Base-by-base conservation (phyloP, 805 yeast species). In the Wickerhamomyces alni region DNA sequence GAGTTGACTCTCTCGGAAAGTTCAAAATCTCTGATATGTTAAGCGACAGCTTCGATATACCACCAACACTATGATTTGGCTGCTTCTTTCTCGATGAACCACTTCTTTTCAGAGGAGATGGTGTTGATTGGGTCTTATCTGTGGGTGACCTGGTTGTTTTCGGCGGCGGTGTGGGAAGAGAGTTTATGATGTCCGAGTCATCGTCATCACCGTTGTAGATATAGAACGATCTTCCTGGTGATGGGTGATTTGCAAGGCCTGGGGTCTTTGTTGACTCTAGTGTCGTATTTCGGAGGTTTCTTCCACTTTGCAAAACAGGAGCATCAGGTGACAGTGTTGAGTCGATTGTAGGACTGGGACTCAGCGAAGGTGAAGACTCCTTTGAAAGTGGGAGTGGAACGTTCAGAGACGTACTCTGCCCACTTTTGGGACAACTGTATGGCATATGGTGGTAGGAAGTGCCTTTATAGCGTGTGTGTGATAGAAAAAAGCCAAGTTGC, bases 1-100 rank as follows among this genome's bases (percentile, higher is more conserved):
- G 89, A 1, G 93, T 76, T 11, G 93, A 83, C 49, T 83, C 88
- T 19, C 79, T 77, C 5, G 91, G 87, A 53, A 86, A 82, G 45
- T 69, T 72, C 30, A 80, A 55, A 16, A 83, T 67, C 39, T 80
- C 77, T 10, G 61, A 55, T 13, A 55, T 34, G 36, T 55, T 62
- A 5, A 55, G 60, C 2, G 58, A 46, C 5, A 55, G 33, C 31
- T 55, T 54, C 2, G 72, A 45, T 4, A 53, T 47, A 5, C 55
- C 54, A 22, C 55, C 51, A 13, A 46, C 48, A 10, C 26, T 16
- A n/a, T 18, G 7, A 13, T 18, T 21, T 5, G 21, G 12, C 8
- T 11, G 25, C 6, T 21, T 31, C 15, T 19, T 7, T 13, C 29
- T 37, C 30, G n/a, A 24, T 6, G 37, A 35, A 4, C 17, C 5